These are phyloP conservation scores for Taphrina pruni DNA, from an alignment of 1,139 yeast genomes.

Conservation along the genomic window DNA sequence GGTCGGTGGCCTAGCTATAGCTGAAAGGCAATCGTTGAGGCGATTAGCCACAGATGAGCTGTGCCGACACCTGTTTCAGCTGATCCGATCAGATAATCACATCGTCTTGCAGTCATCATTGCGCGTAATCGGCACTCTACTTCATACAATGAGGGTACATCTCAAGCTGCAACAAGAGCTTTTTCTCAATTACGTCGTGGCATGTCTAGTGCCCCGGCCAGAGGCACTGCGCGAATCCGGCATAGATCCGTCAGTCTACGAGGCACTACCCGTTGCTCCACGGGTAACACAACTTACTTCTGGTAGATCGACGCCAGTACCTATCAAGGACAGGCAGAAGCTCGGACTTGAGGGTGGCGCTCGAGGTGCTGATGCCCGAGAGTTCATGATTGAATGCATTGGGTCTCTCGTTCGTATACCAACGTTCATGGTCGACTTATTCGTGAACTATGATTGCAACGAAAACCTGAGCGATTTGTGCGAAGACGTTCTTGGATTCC, in stretches of 20 bases:
- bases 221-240: slow-evolving; percentile 55
- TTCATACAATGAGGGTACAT: slow-evolving; percentile 52
- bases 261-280: slow-evolving; percentile 54
- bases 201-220: slow-evolving; percentile 49
- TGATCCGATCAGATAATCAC: slow-evolving; percentile 72
- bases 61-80: slow-evolving; percentile 79
- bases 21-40: slow-evolving; percentile 69
- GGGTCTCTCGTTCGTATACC: slow-evolving; percentile 82
- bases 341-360: slow-evolving; percentile 46
- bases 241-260: slow-evolving; percentile 54
- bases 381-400: slow-evolving; percentile 79
- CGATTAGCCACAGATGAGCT: slow-evolving; percentile 75
- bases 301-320: slow-evolving; percentile 48
- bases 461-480: slow-evolving; percentile 84
- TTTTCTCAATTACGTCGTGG: slow-evolving; percentile 53
- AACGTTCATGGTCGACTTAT: slow-evolving; percentile 73
- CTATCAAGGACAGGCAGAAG: slow-evolving; percentile 45
- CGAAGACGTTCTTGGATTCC: slow-evolving; percentile 67
- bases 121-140: slow-evolving; percentile 70
- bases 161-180: slow-evolving; percentile 56
- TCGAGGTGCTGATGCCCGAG: slow-evolving; percentile 64
- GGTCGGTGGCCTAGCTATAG: slow-evolving; percentile 72
- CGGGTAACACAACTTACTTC: slow-evolving; percentile 47
- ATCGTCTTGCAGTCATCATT: slow-evolving; percentile 75
- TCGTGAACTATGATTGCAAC: slow-evolving; percentile 88